These are phyloP conservation scores for Candida buenavistaensis DNA, from an alignment of 1,139 yeast genomes.

Conservation along the genomic window DNA sequence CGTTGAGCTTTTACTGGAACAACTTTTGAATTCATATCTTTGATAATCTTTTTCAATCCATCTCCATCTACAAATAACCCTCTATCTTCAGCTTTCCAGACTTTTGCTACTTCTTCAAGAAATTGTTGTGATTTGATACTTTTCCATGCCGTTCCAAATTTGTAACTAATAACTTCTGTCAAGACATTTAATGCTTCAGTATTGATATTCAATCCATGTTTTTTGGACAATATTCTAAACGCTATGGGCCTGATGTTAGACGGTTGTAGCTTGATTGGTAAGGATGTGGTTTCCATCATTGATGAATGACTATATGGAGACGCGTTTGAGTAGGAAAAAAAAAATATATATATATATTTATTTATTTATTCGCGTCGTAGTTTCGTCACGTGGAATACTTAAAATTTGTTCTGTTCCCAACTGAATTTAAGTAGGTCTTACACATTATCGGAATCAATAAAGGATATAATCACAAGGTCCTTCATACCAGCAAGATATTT, in stretches of 20 bases:
- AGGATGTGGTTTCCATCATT: conserved; percentile 17
- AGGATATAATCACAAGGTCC: too few species aligned
- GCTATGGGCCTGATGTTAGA: conserved; percentile 88
- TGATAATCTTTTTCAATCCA: conserved; percentile 62
- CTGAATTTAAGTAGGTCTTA: too few species aligned
- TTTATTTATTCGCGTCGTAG: too few species aligned
- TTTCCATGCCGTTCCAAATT: conserved; percentile 87
- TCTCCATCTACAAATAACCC: conserved; percentile 82
- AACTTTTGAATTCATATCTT: conserved; percentile 32
- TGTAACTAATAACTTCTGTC: conserved; percentile 70
- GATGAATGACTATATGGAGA: background rate
- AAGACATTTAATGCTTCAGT: conserved; percentile 76
- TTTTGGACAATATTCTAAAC: conserved; percentile 83
- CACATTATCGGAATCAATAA: too few species aligned
- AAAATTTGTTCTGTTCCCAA: too few species aligned
- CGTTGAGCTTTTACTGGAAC: conserved; percentile 22
- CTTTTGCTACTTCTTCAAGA: conserved; percentile 73
- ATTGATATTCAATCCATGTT: conserved; percentile 87
- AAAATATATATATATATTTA: too few species aligned
- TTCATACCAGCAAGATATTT: too few species aligned
- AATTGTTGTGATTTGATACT: conserved; percentile 64
- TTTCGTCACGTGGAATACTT: too few species aligned
- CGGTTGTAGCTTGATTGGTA: conserved; percentile 78
- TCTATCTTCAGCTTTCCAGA: conserved; percentile 88
- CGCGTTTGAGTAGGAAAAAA: too few species aligned